A percentile compares a stretch with the other conserved stretches of the same genome.
These are phyloP conservation scores for Scedosporium dehoogii DNA, from an alignment of 2,329 filamentous ascomycete genomes.

Conservation along the genomic window DNA sequence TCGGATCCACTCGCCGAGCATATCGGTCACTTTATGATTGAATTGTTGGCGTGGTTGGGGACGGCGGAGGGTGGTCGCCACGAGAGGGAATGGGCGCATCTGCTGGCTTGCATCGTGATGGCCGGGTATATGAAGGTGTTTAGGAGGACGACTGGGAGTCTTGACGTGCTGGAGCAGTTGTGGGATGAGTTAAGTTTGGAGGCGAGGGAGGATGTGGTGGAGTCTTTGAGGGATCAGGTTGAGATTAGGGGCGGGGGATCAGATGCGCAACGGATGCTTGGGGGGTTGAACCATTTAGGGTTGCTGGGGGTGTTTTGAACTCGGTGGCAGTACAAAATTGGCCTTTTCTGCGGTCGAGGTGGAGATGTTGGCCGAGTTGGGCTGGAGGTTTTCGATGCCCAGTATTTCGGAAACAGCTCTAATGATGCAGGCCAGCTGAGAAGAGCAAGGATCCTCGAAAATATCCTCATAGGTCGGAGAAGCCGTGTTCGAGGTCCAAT, in stretches of 20 bases:
- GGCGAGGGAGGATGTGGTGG: slow-evolving; percentile 9
- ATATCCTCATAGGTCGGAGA: too few species aligned
- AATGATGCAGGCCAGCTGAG: too few species aligned
- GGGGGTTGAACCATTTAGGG: neutral
- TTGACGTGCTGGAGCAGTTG: slow-evolving; percentile 11
- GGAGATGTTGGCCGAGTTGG: too few species aligned
- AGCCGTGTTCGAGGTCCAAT: too few species aligned
- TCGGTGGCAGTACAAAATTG: too few species aligned
- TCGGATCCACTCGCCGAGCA: slow-evolving; percentile 14
- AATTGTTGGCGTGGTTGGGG: slow-evolving; percentile 14
- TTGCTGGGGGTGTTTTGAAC: neutral
- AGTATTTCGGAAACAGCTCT: too few species aligned
- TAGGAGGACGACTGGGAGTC: slow-evolving; percentile 7
- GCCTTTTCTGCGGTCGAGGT: too few species aligned
- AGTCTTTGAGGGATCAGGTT: neutral
- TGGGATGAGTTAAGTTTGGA: slow-evolving; percentile 15
- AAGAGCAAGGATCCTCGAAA: too few species aligned
- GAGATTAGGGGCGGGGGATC: neutral
- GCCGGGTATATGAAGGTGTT: slow-evolving; percentile 16
- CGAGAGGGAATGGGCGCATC: neutral
- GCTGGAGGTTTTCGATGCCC: too few species aligned
- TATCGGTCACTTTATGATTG: slow-evolving; percentile 16
- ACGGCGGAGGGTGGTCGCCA: slow-evolving; percentile 7
- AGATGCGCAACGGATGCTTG: neutral
- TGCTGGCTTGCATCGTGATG: slow-evolving; percentile 12